These are phyloP conservation scores for Dioscorea dumetorum DNA, from an alignment of 106 monocot genomes.

Conservation along the genomic window DNA sequence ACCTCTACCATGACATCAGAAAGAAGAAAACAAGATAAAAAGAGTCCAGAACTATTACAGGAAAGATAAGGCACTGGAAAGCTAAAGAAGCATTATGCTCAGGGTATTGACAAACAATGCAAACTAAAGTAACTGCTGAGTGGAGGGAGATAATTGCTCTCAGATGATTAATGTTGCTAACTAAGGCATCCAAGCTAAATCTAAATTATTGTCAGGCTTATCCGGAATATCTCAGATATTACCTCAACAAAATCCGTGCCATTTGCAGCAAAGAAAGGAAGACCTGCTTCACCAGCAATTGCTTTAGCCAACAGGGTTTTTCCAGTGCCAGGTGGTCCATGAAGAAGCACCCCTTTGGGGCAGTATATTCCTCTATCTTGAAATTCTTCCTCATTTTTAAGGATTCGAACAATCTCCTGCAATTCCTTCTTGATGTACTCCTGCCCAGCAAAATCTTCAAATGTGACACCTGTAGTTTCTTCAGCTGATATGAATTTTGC, in stretches of 20 bases:
- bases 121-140: too few species aligned
- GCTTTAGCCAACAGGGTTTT: constrained; percentile 88
- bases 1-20: too few species aligned
- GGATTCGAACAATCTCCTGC: constrained; percentile 76
- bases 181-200: too few species aligned
- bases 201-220: too few species aligned
- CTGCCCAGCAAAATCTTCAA: constrained; percentile 95
- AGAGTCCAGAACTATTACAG: too few species aligned
- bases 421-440: constrained; percentile 80
- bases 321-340: constrained; percentile 87
- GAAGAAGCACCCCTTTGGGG: constrained; percentile 87
- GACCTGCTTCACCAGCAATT: constrained; percentile 90
- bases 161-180: too few species aligned
- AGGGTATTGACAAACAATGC: too few species aligned
- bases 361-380: constrained; percentile 88
- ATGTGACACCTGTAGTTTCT: constrained; percentile 90
- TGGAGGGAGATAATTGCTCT: too few species aligned
- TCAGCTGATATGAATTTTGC: constrained; percentile 92
- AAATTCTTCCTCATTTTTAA: constrained; percentile 79
- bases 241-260: constrained; percentile 96
- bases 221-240: background rate
- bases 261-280: constrained; percentile 93
- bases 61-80: too few species aligned
- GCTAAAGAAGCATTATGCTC: too few species aligned
- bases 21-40: too few species aligned